These are phyloP conservation scores for Paraphoma chrysanthemicola DNA, from an alignment of 2,329 filamentous ascomycete genomes.

Conservation along the genomic window DNA sequence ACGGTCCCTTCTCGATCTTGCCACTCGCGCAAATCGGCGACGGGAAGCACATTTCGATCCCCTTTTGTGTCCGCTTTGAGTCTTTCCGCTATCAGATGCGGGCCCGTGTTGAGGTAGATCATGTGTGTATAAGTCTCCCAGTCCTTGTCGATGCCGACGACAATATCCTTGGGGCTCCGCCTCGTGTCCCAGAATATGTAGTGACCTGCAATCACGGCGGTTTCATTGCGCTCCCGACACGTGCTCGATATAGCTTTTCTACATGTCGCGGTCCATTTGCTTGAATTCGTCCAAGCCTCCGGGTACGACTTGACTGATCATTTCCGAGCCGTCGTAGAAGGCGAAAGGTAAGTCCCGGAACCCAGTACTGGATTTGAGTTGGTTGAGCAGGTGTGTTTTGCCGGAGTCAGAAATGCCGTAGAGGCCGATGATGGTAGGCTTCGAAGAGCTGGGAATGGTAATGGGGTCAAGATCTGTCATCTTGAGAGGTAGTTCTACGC, in stretches of 20 bases:
- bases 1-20: constrained; percentile 1
- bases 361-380: constrained; percentile 49
- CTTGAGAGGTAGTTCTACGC: too few relatives aligned
- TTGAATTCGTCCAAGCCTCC: constrained; percentile 61
- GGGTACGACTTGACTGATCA: constrained; percentile 52
- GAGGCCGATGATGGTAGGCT: constrained; percentile 57
- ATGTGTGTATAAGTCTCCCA: constrained; percentile 61
- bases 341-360: constrained; percentile 41
- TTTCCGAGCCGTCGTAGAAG: constrained; percentile 62
- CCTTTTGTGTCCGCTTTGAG: constrained; percentile 49
- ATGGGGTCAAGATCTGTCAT: too few relatives aligned
- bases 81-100: constrained; percentile 45
- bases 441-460: constrained; percentile 12
- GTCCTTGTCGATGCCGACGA: constrained; percentile 56
- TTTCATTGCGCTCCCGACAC: constrained; percentile 48
- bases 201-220: constrained; percentile 63
- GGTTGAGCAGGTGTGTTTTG: constrained; percentile 57
- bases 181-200: constrained; percentile 60
- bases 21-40: constrained; percentile 1
- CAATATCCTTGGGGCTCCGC: constrained; percentile 37
- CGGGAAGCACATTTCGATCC: not conserved
- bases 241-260: constrained; percentile 35
- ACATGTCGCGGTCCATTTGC: constrained; percentile 2
- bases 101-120: constrained; percentile 59
- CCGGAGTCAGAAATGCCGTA: constrained; percentile 64